Conservation (phyloP, 306 rosid genomes). For the Calophaca sinica region DNA sequence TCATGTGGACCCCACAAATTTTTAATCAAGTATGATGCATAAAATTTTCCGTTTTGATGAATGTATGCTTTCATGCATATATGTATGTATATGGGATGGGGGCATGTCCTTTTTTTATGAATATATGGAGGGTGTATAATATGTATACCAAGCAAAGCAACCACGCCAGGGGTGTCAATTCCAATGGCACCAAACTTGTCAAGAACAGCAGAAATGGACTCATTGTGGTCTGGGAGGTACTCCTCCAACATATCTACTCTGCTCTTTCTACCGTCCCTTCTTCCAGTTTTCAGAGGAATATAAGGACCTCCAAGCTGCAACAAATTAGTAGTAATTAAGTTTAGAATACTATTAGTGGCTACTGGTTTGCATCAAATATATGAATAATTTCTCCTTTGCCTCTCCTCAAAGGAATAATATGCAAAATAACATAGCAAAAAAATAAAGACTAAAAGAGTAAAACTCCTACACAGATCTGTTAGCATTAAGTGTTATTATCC, state of each 20-base stretch:
- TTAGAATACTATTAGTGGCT: too few relatives aligned
- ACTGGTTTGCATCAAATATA: background rate
- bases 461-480: background rate
- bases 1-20: background rate
- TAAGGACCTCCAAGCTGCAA: conserved; percentile 90
- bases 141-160: conserved; percentile 79
- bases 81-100: too few relatives aligned
- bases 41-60: background rate
- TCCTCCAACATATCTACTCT: conserved; percentile 83
- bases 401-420: background rate
- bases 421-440: background rate
- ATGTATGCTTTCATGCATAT: background rate
- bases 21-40: background rate
- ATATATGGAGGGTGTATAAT: too few relatives aligned
- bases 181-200: conserved; percentile 86
- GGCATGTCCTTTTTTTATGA: too few relatives aligned
- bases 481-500: background rate
- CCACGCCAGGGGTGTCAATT: conserved; percentile 87
- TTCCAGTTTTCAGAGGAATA: conserved; percentile 87
- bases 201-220: conserved; percentile 88
- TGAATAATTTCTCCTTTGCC: background rate
- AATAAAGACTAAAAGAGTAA: background rate
- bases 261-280: conserved; percentile 98
- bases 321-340: background rate
- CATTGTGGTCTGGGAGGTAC: conserved; percentile 97